Evolutionary conservation across 116 monocot genomes (phyloP).

Genomic region (Cymodocea nodosa): DNA sequence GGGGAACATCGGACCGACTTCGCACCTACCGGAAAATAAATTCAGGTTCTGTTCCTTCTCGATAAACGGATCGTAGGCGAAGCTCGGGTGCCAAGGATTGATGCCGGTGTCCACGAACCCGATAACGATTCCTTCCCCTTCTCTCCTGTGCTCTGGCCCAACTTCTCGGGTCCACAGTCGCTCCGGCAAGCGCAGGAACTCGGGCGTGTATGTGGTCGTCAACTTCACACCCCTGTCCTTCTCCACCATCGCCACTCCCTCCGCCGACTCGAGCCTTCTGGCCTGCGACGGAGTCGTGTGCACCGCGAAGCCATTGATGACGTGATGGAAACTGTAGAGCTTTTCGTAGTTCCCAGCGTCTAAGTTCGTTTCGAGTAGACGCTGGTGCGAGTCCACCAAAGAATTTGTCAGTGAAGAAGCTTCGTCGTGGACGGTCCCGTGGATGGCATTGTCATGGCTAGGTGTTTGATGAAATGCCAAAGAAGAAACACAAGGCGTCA

Average conservation of each 20-base stretch:
- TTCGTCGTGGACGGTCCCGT: background rate
- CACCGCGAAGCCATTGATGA: slow-evolving; percentile 67
- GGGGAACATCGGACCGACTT: slow-evolving; percentile 31
- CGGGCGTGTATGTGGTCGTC: slow-evolving; percentile 75
- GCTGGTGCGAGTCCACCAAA: slow-evolving; percentile 33
- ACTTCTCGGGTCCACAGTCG: slow-evolving; percentile 24
- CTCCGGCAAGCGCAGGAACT: slow-evolving; percentile 29
- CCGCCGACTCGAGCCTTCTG: slow-evolving; percentile 18
- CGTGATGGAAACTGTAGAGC: slow-evolving; percentile 69
- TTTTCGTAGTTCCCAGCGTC: slow-evolving; percentile 39
- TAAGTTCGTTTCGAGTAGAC: slow-evolving; percentile 28
- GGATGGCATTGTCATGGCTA: background rate
- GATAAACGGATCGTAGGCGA: slow-evolving; percentile 32
- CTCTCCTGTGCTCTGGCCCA: slow-evolving; percentile 13
- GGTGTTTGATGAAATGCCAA: background rate
- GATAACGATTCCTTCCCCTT: slow-evolving; percentile 67
- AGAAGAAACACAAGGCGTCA: background rate
- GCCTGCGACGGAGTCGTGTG: slow-evolving; percentile 67
- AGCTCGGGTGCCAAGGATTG: slow-evolving; percentile 71
- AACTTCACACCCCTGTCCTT: slow-evolving; percentile 32
- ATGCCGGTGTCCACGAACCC: slow-evolving; percentile 80
- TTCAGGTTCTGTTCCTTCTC: too few relatives aligned
- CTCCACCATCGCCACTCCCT: slow-evolving; percentile 38
- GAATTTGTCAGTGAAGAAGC: slow-evolving; percentile 3
- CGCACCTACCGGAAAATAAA: slow-evolving; percentile 18